Evolutionary conservation across 1,284 basidiomycete species (phyloP).

Genomic region (Boletus semigastroideus): DNA sequence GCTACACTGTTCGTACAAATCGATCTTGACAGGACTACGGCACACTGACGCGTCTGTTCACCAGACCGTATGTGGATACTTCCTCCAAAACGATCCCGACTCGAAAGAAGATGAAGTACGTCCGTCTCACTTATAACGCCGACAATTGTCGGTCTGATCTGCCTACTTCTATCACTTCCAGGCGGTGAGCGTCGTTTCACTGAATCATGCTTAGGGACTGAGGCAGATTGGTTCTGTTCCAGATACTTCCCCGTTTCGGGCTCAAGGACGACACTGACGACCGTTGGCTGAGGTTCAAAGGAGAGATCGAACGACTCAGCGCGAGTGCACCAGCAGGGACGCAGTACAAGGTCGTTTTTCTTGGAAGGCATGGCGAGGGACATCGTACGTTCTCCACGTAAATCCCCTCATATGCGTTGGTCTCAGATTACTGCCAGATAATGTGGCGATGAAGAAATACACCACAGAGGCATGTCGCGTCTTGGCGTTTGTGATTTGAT

Average conservation of each 20-base stretch:
- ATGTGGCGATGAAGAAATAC: constrained; percentile 72
- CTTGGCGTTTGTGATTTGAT: background rate
- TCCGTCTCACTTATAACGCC: background rate
- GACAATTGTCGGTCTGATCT: constrained; percentile 2
- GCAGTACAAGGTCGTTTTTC: constrained; percentile 62
- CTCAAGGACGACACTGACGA: constrained; percentile 53
- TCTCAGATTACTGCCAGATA: constrained; percentile 48
- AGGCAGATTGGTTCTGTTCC: background rate
- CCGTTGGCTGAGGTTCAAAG: constrained; percentile 54
- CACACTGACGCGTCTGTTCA: background rate
- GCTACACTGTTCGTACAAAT: constrained; percentile 21
- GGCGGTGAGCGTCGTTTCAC: constrained; percentile 17
- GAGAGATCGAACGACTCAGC: constrained; percentile 47
- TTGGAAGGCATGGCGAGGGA: constrained; percentile 75
- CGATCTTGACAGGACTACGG: background rate
- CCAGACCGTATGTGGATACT: constrained; percentile 18
- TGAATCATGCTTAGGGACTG: background rate
- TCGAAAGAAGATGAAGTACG: constrained; percentile 11
- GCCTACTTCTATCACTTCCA: background rate
- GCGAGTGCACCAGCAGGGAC: constrained; percentile 36
- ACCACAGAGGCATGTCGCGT: constrained; percentile 48
- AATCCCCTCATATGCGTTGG: background rate
- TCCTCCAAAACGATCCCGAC: constrained; percentile 25
- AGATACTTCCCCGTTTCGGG: constrained; percentile 66
- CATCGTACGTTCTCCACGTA: constrained; percentile 35